A percentile compares a stretch with the other conserved stretches of the same genome.
phyloP scores from a whole-genome alignment of 169 alveolate genomes.

The Plasmodium vivax region DNA sequence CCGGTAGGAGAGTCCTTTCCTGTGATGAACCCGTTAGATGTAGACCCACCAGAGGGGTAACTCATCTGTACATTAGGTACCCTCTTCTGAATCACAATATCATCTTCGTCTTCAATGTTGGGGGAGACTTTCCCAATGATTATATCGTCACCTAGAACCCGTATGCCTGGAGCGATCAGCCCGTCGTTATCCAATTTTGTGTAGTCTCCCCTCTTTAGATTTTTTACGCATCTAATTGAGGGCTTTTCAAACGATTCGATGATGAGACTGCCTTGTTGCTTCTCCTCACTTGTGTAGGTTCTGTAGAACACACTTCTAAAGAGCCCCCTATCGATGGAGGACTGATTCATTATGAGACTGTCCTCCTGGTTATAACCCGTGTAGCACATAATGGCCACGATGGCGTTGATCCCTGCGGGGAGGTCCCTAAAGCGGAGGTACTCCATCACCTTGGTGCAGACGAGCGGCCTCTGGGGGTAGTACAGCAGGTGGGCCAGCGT shows the following conservation, averaged over 20 bases:
- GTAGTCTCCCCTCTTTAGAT: constrained; percentile 94
- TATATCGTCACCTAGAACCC: constrained; percentile 98
- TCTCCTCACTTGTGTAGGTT: constrained; percentile 96
- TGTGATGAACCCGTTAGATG: not conserved
- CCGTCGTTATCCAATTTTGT: constrained; percentile 98
- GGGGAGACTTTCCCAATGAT: constrained; percentile 98
- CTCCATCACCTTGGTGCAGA: constrained; percentile 98
- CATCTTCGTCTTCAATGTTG: constrained; percentile 84
- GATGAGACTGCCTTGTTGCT: constrained; percentile 90
- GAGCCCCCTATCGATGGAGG: constrained; percentile 98
- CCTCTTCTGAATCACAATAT: constrained; percentile 69
- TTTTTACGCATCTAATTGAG: constrained; percentile 86
- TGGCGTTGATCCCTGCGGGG: constrained; percentile 99
- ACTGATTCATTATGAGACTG: constrained; percentile 97
- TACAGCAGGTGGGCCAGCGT: constrained; percentile 97
- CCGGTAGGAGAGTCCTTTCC: not conserved
- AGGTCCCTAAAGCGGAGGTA: constrained; percentile 97
- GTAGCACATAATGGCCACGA: constrained; percentile 98
- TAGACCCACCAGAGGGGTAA: not conserved
- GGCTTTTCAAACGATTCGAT: constrained; percentile 95
- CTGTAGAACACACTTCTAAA: constrained; percentile 98
- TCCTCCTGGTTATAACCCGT: constrained; percentile 99
- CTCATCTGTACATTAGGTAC: not conserved
- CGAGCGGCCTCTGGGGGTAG: constrained; percentile 99
- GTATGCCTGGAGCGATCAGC: constrained; percentile 96